phyloP scores from a whole-genome alignment of 2,329 filamentous ascomycete genomes.

The Pseudogymnoascus sp. region DNA sequence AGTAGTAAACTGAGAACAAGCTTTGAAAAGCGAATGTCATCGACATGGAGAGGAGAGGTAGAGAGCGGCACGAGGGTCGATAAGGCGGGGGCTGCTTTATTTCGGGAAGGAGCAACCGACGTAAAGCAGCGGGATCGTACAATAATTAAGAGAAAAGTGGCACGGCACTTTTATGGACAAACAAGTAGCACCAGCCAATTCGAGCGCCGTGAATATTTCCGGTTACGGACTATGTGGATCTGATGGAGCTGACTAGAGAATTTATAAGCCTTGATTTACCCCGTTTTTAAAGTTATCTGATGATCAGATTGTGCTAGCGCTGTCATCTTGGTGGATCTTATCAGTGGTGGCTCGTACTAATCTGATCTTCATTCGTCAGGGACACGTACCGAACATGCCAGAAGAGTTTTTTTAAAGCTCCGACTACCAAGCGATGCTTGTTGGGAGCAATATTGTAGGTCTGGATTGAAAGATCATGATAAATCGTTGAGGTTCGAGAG shows the following conservation, averaged over 20 bases:
- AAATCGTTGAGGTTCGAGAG: background rate
- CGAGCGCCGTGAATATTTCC: background rate
- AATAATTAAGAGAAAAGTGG: background rate
- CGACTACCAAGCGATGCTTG: background rate
- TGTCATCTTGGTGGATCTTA: background rate
- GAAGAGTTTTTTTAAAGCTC: background rate
- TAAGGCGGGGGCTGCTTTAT: background rate
- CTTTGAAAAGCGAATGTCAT: background rate
- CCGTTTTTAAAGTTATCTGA: conserved; percentile 5
- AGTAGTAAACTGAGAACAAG: background rate
- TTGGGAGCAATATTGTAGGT: background rate
- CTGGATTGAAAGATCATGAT: background rate
- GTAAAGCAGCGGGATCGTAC: background rate
- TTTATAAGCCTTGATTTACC: conserved; percentile 1
- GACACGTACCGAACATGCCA: background rate
- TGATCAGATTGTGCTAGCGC: background rate
- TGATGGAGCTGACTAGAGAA: background rate
- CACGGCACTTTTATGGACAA: background rate
- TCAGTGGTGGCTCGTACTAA: background rate
- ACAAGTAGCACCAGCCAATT: background rate
- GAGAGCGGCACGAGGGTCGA: background rate
- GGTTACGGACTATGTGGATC: background rate
- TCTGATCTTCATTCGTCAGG: background rate
- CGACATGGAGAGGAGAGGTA: background rate
- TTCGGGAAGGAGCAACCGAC: background rate